Percentiles rank a stretch among this genome's conserved stretches.
Evolutionary conservation across 176 grass and related monocot species (phyloP).

Genomic region (Themeda triandra): DNA sequence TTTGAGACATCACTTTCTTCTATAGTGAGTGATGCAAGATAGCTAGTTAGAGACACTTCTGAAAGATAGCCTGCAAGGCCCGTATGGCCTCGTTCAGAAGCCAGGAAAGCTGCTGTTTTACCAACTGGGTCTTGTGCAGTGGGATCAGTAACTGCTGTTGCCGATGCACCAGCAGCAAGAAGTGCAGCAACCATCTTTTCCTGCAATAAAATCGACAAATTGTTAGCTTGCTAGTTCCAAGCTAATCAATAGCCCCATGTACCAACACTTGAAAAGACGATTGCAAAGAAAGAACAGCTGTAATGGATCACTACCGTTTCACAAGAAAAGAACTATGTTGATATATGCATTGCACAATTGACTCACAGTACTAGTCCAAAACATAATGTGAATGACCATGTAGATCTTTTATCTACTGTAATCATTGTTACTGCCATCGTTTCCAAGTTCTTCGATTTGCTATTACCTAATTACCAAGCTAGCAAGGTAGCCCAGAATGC

Average conservation of each 20-base stretch:
- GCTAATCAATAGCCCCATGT: background rate
- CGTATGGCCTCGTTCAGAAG: conserved; percentile 67
- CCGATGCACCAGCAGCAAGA: conserved; percentile 77
- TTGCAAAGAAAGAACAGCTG: background rate
- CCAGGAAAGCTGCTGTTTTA: conserved; percentile 92
- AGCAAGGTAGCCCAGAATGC: conserved; percentile 6
- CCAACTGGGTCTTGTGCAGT: conserved; percentile 89
- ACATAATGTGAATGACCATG: conserved; percentile 4
- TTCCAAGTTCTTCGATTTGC: background rate
- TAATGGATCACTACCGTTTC: background rate
- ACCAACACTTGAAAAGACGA: background rate
- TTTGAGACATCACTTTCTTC: conserved; percentile 58
- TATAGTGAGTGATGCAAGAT: conserved; percentile 80
- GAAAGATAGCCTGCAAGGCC: conserved; percentile 93
- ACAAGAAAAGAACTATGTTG: too few species aligned
- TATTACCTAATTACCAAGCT: conserved; percentile 7
- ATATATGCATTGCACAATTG: background rate
- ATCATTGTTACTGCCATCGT: background rate
- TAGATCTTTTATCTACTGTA: conserved; percentile 12
- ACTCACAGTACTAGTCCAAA: background rate
- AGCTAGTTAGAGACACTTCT: conserved; percentile 73
- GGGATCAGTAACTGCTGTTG: conserved; percentile 83
- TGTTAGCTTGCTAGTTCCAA: conserved; percentile 12
- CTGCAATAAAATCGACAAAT: conserved; percentile 40
- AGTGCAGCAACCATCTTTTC: conserved; percentile 93